These are phyloP conservation scores for Linnemannia hyalina DNA, from an alignment of 192 early-diverging fungal genomes.

Conservation along the genomic window DNA sequence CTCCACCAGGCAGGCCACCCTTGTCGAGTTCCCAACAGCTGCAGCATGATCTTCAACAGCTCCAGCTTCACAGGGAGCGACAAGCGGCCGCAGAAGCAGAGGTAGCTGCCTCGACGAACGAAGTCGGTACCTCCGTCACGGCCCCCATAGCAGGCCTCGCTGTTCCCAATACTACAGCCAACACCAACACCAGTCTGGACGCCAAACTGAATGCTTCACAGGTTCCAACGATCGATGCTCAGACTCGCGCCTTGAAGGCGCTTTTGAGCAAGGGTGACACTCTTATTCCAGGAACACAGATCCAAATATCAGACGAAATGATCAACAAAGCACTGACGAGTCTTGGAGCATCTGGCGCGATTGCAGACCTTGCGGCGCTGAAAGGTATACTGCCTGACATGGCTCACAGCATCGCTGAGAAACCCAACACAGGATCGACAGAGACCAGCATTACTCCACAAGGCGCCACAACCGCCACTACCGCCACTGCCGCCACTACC, in stretches of 20 bases:
- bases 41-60: constrained; percentile 39
- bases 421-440: background rate
- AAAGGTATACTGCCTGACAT: background rate
- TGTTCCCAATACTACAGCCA: background rate
- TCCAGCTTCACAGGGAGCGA: constrained; percentile 29
- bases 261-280: background rate
- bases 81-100: constrained; percentile 7
- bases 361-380: background rate
- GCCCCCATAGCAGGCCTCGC: background rate
- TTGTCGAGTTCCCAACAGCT: constrained; percentile 8
- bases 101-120: background rate
- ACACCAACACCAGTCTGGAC: background rate
- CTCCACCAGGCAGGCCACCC: background rate
- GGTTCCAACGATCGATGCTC: background rate
- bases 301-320: constrained; percentile 6
- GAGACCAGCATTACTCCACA: background rate
- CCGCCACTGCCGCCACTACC: background rate
- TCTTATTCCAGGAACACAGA: constrained; percentile 5
- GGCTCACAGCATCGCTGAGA: background rate
- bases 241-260: background rate
- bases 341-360: background rate
- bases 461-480: background rate
- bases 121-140: background rate
- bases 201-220: background rate
- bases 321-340: background rate